Evolutionary conservation across 345 rosid genomes (phyloP).

Genomic region (Excoecaria cochinchinensis): DNA sequence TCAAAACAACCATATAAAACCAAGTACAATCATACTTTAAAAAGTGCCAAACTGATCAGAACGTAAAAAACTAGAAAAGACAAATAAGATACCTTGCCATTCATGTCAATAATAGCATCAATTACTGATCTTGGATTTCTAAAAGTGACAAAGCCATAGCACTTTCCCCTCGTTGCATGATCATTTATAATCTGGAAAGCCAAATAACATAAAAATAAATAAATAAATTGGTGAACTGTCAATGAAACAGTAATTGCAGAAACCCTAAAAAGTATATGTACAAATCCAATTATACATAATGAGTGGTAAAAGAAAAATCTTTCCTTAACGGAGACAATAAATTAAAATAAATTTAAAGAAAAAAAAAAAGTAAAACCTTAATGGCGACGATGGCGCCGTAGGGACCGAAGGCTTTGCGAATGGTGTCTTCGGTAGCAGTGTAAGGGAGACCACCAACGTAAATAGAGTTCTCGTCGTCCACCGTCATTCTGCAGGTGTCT

Average conservation of each 20-base stretch:
- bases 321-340: neutral
- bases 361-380: conserved; percentile 43
- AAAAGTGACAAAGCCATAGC: conserved; percentile 84
- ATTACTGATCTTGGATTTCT: conserved; percentile 68
- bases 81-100: conserved; percentile 66
- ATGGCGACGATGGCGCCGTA: conserved; percentile 71
- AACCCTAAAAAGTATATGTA: neutral
- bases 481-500: conserved; percentile 45
- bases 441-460: conserved; percentile 91
- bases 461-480: conserved; percentile 79
- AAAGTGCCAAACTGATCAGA: neutral
- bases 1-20: conserved; percentile 4
- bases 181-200: conserved; percentile 68
- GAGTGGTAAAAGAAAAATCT: neutral
- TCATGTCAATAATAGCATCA: conserved; percentile 83
- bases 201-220: conserved; percentile 2
- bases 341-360: neutral
- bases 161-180: conserved; percentile 64
- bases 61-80: conserved; percentile 5
- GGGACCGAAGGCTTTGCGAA: conserved; percentile 58
- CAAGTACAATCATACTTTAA: neutral
- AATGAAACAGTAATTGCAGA: neutral
- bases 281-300: neutral
- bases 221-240: neutral
- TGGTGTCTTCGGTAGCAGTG: conserved; percentile 57